These are phyloP conservation scores for Podaxis sp. DNA, from an alignment of 768 basidiomycete genomes.

Conservation along the genomic window DNA sequence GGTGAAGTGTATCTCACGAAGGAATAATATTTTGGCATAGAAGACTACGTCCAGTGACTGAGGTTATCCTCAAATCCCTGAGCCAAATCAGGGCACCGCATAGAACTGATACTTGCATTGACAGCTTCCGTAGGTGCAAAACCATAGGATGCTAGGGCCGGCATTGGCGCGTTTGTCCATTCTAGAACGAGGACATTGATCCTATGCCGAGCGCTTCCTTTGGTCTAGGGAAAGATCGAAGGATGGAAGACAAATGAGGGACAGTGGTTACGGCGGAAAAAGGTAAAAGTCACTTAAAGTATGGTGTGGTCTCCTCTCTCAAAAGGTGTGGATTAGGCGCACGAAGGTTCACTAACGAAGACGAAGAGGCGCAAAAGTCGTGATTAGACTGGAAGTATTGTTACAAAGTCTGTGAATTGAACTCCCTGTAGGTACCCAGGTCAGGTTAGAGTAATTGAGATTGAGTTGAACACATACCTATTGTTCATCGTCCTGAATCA, in stretches of 20 bases:
- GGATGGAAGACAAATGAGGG: constrained; percentile 8
- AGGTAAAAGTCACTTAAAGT: constrained; percentile 12
- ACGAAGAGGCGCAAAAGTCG: neutral
- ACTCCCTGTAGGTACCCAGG: neutral
- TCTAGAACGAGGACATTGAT: neutral
- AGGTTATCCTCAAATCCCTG: neutral
- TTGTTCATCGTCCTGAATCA: constrained; percentile 44
- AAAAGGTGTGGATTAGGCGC: neutral
- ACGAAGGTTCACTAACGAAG: neutral
- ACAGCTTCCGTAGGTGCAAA: neutral
- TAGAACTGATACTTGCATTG: neutral
- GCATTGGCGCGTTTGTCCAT: neutral
- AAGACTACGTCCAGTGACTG: neutral
- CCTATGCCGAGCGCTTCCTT: neutral
- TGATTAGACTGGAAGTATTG: neutral
- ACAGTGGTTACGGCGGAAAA: neutral
- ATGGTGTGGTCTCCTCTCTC: constrained; percentile 1
- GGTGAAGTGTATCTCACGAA: neutral
- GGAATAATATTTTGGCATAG: neutral
- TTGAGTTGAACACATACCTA: constrained; percentile 22
- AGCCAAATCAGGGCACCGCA: neutral
- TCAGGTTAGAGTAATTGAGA: neutral
- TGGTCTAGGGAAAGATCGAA: constrained; percentile 2
- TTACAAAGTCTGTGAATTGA: neutral
- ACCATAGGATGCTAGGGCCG: neutral